A percentile compares a stretch with the other conserved stretches of the same genome.
phyloP scores from a whole-genome alignment of 1,139 yeast genomes.

The Saccharomycopsis phalli region DNA sequence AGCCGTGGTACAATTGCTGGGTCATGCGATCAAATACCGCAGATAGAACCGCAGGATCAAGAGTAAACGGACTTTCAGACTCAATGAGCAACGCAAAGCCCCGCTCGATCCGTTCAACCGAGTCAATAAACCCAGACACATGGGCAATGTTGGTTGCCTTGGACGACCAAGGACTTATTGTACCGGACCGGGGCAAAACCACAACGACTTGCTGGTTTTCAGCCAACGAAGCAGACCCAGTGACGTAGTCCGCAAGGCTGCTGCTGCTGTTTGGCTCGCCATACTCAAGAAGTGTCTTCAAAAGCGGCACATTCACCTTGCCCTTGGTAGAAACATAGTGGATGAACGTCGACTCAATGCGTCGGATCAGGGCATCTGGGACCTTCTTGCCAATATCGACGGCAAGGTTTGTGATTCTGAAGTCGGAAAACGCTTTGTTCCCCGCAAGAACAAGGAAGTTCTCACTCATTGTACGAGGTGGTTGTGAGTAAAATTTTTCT shows the following conservation, averaged over 20 bases:
- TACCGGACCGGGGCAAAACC: conserved; percentile 87
- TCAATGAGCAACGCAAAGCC: conserved; percentile 74
- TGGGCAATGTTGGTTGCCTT: conserved; percentile 93
- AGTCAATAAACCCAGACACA: conserved; percentile 71
- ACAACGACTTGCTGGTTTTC: conserved; percentile 46
- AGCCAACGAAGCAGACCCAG: conserved; percentile 17
- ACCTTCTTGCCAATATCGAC: conserved; percentile 65
- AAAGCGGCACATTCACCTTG: conserved; percentile 32
- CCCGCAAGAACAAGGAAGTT: conserved; percentile 64
- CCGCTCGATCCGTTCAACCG: conserved; percentile 80
- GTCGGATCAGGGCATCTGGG: conserved; percentile 37
- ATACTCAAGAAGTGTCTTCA: conserved; percentile 63
- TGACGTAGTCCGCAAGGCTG: conserved; percentile 39
- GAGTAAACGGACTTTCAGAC: conserved; percentile 49
- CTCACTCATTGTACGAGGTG: conserved; percentile 2
- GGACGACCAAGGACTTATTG: conserved; percentile 98
- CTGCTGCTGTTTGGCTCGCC: conserved; percentile 54
- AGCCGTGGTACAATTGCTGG: conserved; percentile 48
- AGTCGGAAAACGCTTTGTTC: conserved; percentile 81
- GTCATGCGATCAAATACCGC: conserved; percentile 94
- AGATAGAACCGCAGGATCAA: conserved; percentile 45
- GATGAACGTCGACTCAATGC: conserved; percentile 66
- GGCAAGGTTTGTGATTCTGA: conserved; percentile 67
- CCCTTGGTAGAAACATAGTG: conserved; percentile 65
- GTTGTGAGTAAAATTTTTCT: no score